Evolutionary conservation across 495 filamentous ascomycete species (phyloP), one percentile per base, ranked within the genome.

Genomic region (Lepidopterella palustris): DNA sequence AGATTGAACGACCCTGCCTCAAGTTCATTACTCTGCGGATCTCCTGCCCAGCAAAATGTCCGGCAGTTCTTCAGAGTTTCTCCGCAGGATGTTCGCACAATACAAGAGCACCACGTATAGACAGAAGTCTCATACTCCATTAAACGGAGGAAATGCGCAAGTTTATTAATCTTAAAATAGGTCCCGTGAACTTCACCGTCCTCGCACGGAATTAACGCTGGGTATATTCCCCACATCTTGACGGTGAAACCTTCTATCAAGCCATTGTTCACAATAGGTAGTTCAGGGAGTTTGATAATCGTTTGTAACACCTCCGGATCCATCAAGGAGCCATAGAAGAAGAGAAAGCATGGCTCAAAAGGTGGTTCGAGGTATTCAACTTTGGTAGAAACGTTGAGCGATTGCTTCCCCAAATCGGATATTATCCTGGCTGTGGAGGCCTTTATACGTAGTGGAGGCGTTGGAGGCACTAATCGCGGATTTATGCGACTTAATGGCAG

Each of bases 311-410:
- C 52, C 27, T 64, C 52, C 13, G 57, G 50, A 29, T 60, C 57
- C 62, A 60, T 60, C 9, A 57, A 45, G 9, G 57, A 60, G 32
- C 62, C 62, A 40, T 64, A 64, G 57, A 64, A 64, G 45, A 64
- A 64, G 52, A 64, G 56, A 39, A 53, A 32, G 31, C 39, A 59
- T 13, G 55, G 59, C 31, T 21, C 6, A 23, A 60, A 60, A 26
- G 27, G 57, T 21, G n/a, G 24, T 50, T 21, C 45, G 26, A 18
- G 9, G 25, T 31, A 24, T 3, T 50, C 25, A 15, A 3, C 10
- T 27, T 58, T 58, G n/a, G 8, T 54, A n/a, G 31, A 35, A 6
- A 13, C 31, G 13, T 35, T 35, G n/a, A n/a, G n/a, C n/a, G n/a
- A n/a, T n/a, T n/a, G n/a, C n/a, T n/a, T n/a, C n/a, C n/a, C n/a